These are phyloP conservation scores for Babesia bigemina DNA, from an alignment of 169 alveolate species.

Conservation along the genomic window DNA sequence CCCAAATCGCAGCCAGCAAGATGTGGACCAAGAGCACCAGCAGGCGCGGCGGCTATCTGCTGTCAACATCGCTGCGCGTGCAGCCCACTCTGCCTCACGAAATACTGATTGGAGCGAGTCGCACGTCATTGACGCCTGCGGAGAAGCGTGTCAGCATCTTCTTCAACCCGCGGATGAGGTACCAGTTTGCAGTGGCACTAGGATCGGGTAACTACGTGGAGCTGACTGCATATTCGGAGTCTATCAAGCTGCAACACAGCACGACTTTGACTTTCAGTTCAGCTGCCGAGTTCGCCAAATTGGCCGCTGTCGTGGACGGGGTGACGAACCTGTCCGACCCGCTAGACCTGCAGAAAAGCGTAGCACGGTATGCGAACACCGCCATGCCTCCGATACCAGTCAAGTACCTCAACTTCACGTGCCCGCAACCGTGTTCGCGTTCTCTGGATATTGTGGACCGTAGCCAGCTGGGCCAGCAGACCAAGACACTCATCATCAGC, in stretches of 20 bases:
- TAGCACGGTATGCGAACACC: background rate
- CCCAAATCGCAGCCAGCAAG: conserved; percentile 10
- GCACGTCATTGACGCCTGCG: background rate
- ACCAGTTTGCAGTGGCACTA: conserved; percentile 39
- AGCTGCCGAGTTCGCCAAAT: conserved; percentile 20
- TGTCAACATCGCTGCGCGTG: background rate
- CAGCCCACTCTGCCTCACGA: conserved; percentile 32
- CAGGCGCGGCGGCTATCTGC: background rate
- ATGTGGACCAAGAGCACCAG: conserved; percentile 34
- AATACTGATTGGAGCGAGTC: conserved; percentile 2
- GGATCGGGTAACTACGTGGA: conserved; percentile 50
- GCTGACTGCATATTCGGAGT: conserved; percentile 17
- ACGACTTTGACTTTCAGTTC: conserved; percentile 5
- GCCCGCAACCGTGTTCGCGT: conserved; percentile 32
- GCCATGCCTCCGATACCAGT: background rate
- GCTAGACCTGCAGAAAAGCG: background rate
- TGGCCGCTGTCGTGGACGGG: conserved; percentile 18
- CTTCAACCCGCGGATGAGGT: conserved; percentile 29
- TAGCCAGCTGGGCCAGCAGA: conserved; percentile 28
- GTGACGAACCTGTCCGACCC: conserved; percentile 28
- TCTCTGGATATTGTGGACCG: conserved; percentile 40
- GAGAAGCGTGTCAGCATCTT: conserved; percentile 30
- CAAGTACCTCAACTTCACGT: conserved; percentile 22
- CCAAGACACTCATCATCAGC: conserved; percentile 11
- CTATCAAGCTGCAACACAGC: conserved; percentile 42